Evolutionary conservation across 495 filamentous ascomycete genomes (phyloP), one percentile per base, ranked within the genome.

Genomic region (Evansstolkia leycettana): DNA sequence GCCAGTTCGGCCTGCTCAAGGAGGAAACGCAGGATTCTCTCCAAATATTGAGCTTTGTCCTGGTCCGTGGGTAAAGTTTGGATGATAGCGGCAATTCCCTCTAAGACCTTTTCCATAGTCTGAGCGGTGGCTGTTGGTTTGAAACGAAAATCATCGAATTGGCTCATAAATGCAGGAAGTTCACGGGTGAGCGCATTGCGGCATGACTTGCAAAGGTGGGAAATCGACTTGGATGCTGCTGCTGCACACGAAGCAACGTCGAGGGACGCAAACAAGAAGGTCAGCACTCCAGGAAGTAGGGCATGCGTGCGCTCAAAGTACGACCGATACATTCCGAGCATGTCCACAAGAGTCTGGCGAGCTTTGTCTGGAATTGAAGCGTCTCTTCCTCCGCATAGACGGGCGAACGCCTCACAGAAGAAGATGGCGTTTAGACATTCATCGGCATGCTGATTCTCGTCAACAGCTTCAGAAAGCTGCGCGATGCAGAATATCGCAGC

Each of bases 31-130:
- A 94, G 58, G 8, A 96, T 67, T 34, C 70, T 59, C 34, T 73
- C 69, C 7, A 92, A 59, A 2, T 73, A 73, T 17, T 54, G 60
- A 2, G 73, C 54, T 50, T 82, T 82, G 26, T 72, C 56, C 26
- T 68, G 58, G 34, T 90, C 78, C 0, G 69, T 59, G 5, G 70
- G 64, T 17, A 90, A 56, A 23, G 80, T 84, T 47, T 94, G 85
- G 24, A 93, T 75, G 36, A 96, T 83, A 10, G 78, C 75, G 6
- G 86, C 75, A 36, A 95, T 89, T 6, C 78, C 85, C 38, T 83
- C 82, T 9, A 94, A 56, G 2, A 96, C 74, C 29, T 71, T 73
- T 43, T 90, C 83, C 61, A 94, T 89, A 0, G 78, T 80, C 17
- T 73, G 58, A 10, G 69, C 67, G 17, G 86, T 83, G 6, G 81